phyloP scores from a whole-genome alignment of 1,284 basidiomycete genomes.

The Rugosomyces carneus region DNA sequence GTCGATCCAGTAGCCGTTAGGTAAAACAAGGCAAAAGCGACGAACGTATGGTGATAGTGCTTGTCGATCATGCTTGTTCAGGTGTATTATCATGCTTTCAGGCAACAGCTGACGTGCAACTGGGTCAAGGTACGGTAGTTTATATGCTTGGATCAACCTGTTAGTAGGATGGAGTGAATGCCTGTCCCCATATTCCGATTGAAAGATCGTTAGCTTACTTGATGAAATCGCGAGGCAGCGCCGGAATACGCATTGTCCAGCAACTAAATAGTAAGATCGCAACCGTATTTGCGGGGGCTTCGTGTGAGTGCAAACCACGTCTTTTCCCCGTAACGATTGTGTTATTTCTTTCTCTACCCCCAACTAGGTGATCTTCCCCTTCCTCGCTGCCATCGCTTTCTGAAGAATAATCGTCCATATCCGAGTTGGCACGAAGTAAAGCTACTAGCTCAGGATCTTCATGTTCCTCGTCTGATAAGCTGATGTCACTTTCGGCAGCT shows the following conservation, averaged over 20 bases:
- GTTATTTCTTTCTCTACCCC: constrained; percentile 7
- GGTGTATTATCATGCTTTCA: constrained; percentile 53
- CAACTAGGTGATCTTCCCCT: constrained; percentile 9
- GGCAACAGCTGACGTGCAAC: constrained; percentile 54
- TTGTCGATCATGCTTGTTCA: constrained; percentile 61
- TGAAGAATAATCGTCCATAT: constrained; percentile 34
- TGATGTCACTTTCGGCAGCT: constrained; percentile 20
- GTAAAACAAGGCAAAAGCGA: constrained; percentile 22
- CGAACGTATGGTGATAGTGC: constrained; percentile 68
- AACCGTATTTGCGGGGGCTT: constrained; percentile 54
- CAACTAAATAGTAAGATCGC: constrained; percentile 66
- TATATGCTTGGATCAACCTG: constrained; percentile 67
- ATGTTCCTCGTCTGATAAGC: constrained; percentile 19
- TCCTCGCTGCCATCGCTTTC: constrained; percentile 31
- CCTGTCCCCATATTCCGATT: not conserved
- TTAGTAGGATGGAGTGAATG: constrained; percentile 11
- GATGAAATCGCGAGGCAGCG: constrained; percentile 70
- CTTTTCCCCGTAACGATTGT: constrained; percentile 14
- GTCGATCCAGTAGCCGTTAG: constrained; percentile 14
- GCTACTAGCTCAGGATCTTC: constrained; percentile 44
- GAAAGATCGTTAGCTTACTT: constrained; percentile 37
- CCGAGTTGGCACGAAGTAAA: constrained; percentile 50
- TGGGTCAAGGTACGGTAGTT: constrained; percentile 81
- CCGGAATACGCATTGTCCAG: constrained; percentile 74
- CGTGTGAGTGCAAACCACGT: constrained; percentile 28